Evolutionary conservation across 345 rosid genomes (phyloP).

Genomic region (Melastoma malabathricum): DNA sequence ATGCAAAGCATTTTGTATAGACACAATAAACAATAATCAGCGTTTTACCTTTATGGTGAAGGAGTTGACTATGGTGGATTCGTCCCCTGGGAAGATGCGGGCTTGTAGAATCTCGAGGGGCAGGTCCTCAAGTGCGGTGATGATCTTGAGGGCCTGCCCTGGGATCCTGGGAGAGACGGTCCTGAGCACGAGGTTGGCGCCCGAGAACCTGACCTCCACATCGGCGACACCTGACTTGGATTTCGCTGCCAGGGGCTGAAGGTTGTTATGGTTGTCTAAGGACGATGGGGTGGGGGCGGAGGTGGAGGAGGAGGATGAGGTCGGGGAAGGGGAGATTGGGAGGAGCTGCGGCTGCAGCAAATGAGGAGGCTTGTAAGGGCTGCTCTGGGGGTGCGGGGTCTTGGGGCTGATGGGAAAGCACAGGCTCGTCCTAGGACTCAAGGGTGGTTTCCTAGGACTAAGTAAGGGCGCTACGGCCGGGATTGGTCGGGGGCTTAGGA

Average conservation of each 20-base stretch:
- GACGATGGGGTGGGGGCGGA: conserved; percentile 2
- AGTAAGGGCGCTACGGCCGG: conserved; percentile 30
- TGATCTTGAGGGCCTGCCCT: conserved; percentile 68
- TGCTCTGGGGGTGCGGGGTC: conserved; percentile 14
- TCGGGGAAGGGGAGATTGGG: conserved; percentile 37
- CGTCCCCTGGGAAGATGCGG: conserved; percentile 51
- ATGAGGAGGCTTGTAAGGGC: conserved; percentile 11
- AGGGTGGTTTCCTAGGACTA: conserved; percentile 69
- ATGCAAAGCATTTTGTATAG: too few species aligned
- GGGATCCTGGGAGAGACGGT: conserved; percentile 78
- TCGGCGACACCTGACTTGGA: conserved; percentile 77
- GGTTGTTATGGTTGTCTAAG: conserved; percentile 36
- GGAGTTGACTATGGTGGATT: conserved; percentile 59
- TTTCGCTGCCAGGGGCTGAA: conserved; percentile 36
- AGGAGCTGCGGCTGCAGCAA: conserved; percentile 3
- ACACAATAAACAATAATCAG: too few species aligned
- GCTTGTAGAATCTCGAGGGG: conserved; percentile 70
- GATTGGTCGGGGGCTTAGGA: conserved; percentile 74
- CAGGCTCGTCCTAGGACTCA: conserved; percentile 23
- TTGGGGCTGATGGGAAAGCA: conserved; percentile 14
- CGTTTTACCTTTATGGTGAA: conserved; percentile 87
- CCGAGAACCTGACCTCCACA: conserved; percentile 87
- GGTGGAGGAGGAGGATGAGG: conserved; percentile 46
- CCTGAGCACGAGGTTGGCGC: conserved; percentile 62
- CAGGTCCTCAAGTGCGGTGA: conserved; percentile 64